Evolutionary conservation across 306 rosid genomes (phyloP).

Genomic region (Cucumis hystrix): DNA sequence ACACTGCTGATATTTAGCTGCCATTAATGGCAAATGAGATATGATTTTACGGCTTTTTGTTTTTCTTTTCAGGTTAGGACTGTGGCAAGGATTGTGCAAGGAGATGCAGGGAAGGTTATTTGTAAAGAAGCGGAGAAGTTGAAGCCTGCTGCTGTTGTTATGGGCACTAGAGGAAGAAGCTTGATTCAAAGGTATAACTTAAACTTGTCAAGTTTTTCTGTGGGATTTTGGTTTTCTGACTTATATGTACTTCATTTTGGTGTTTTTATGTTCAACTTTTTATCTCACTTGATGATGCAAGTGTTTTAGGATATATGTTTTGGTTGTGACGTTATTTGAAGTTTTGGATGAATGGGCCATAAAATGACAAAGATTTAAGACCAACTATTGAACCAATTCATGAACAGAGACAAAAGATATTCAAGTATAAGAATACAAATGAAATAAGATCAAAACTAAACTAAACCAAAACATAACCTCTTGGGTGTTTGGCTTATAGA

Average conservation of each 20-base stretch:
- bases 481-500: neutral
- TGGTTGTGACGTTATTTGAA: neutral
- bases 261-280: neutral
- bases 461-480: neutral
- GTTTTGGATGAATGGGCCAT: neutral
- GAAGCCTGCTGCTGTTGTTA: slow-evolving; percentile 17
- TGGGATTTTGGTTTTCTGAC: neutral
- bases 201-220: neutral
- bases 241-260: neutral
- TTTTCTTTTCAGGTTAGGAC: slow-evolving; percentile 3
- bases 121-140: slow-evolving; percentile 18
- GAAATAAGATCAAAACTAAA: neutral
- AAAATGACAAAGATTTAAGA: neutral
- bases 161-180: slow-evolving; percentile 21
- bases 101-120: slow-evolving; percentile 15
- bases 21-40: neutral
- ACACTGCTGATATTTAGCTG: neutral
- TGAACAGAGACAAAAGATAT: neutral
- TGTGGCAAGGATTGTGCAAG: slow-evolving; percentile 16
- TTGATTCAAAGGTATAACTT: slow-evolving; percentile 10
- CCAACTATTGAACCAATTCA: neutral
- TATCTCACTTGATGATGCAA: neutral
- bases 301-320: neutral
- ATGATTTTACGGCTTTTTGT: neutral
- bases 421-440: neutral